Evolutionary conservation across 306 rosid genomes (phyloP).

Genomic region (Cucurbita argyrosperma): DNA sequence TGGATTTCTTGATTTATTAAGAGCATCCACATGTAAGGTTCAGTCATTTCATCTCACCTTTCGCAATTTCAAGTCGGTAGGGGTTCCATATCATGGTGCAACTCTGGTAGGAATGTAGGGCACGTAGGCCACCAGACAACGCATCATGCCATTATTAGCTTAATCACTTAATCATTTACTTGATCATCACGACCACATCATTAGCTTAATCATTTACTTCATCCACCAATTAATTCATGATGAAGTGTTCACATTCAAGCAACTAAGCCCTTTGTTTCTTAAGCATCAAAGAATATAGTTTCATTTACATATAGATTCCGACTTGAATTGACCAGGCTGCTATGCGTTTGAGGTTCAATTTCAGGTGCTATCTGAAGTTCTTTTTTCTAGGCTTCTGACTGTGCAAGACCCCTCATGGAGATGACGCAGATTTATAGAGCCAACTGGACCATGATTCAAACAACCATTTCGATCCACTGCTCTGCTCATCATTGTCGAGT

Average conservation of each 20-base stretch:
- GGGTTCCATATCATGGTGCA: background rate
- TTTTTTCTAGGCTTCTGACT: too few relatives aligned
- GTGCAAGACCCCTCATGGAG: background rate
- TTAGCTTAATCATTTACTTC: background rate
- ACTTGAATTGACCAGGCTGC: background rate
- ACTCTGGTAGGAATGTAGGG: background rate
- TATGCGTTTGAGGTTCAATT: constrained; percentile 1
- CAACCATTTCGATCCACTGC: background rate
- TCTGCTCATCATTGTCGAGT: background rate
- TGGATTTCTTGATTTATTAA: background rate
- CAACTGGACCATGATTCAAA: background rate
- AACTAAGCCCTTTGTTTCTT: background rate
- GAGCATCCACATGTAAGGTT: background rate
- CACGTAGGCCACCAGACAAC: background rate
- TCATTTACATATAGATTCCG: constrained; percentile 2
- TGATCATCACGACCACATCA: background rate
- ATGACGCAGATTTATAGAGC: background rate
- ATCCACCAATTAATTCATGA: background rate
- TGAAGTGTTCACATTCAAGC: background rate
- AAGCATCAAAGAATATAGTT: background rate
- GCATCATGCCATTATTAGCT: background rate
- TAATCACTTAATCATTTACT: background rate
- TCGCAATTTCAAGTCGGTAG: background rate
- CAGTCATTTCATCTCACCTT: background rate
- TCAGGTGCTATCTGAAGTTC: background rate